These are phyloP conservation scores for Bruguiera gymnorhiza DNA, from an alignment of 345 rosid species.

Conservation along the genomic window DNA sequence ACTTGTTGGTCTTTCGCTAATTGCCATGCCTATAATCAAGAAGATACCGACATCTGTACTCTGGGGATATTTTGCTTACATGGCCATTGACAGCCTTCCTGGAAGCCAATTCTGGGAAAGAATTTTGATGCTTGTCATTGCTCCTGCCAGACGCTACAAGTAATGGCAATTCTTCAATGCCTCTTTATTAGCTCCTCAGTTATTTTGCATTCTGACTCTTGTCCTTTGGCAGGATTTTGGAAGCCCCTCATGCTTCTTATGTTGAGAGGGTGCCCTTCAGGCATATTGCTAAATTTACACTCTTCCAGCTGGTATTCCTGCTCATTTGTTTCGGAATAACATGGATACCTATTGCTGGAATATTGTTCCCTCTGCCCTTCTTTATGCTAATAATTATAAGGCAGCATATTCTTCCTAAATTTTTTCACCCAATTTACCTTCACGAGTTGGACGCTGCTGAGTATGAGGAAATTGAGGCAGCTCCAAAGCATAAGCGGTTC, in stretches of 20 bases:
- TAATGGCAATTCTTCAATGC: not conserved
- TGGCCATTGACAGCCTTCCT: constrained; percentile 43
- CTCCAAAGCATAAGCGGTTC: not conserved
- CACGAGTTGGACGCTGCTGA: constrained; percentile 60
- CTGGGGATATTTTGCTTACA: constrained; percentile 42
- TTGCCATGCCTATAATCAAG: constrained; percentile 30
- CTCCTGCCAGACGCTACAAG: constrained; percentile 33
- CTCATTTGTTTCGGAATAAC: constrained; percentile 34
- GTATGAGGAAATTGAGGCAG: constrained; percentile 51
- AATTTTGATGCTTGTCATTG: constrained; percentile 22
- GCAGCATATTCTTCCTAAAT: constrained; percentile 36
- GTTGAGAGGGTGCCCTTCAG: constrained; percentile 32
- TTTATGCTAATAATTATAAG: constrained; percentile 32
- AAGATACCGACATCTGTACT: constrained; percentile 41
- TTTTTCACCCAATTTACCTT: constrained; percentile 36
- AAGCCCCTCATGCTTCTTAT: constrained; percentile 49
- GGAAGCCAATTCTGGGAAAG: constrained; percentile 46
- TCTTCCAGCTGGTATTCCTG: constrained; percentile 34
- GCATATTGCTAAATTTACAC: constrained; percentile 28
- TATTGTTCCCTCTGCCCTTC: constrained; percentile 41
- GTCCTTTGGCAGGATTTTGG: constrained; percentile 38
- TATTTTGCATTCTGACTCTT: not conserved
- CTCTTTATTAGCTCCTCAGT: not conserved
- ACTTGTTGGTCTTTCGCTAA: constrained; percentile 22
- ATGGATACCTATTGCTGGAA: constrained; percentile 42